Percentiles rank a stretch among this genome's conserved stretches.
These are phyloP conservation scores for Przewalskia tangutica DNA, from an alignment of 257 asterid species.

Conservation along the genomic window DNA sequence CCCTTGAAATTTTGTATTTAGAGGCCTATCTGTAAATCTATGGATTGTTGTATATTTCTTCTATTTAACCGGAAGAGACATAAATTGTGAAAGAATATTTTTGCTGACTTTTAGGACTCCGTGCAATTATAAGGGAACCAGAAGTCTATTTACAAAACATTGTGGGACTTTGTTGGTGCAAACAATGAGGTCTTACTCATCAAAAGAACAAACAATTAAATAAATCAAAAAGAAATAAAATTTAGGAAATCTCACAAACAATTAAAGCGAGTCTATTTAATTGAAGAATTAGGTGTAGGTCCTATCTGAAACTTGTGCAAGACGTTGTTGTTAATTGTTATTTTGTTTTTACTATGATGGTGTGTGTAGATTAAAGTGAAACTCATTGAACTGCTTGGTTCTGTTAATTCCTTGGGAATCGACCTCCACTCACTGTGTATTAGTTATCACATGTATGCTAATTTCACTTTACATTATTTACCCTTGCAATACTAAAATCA, in stretches of 20 bases:
- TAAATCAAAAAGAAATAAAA: background rate
- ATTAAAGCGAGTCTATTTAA: background rate
- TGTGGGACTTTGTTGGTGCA: background rate
- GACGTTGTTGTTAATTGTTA: background rate
- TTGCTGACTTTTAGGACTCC: background rate
- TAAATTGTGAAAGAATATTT: background rate
- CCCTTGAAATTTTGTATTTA: background rate
- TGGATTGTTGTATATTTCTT: background rate
- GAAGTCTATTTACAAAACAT: background rate
- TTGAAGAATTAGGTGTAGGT: background rate
- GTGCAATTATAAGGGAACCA: background rate
- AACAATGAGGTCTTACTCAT: background rate
- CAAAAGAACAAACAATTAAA: background rate
- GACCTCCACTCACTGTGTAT: background rate
- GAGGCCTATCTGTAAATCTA: background rate
- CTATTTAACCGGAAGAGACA: background rate
- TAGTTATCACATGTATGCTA: background rate
- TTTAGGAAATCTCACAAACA: background rate
- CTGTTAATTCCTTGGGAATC: background rate
- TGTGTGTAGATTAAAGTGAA: background rate
- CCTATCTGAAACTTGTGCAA: background rate
- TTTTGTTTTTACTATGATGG: background rate
- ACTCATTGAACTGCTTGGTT: background rate
- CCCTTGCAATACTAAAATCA: slow-evolving; percentile 15
- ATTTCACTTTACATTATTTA: background rate